Conservation (phyloP, 805 yeast genomes). For the Saturnispora gosingensis region DNA sequence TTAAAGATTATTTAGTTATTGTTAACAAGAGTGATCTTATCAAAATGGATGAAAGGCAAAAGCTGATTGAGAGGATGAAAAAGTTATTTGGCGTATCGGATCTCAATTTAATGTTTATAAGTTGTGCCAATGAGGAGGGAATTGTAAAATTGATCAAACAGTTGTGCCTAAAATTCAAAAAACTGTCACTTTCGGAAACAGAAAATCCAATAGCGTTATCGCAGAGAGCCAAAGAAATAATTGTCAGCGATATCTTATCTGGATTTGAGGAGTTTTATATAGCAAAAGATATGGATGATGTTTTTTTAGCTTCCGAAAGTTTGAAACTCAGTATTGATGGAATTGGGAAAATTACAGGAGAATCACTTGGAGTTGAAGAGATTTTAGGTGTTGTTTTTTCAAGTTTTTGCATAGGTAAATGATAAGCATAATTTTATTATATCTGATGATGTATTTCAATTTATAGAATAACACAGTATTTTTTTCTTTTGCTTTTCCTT, state of each 20-base stretch:
- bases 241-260: constrained; percentile 63
- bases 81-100: constrained; percentile 21
- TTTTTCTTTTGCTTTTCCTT: too few relatives aligned
- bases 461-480: neutral
- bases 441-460: neutral
- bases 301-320: constrained; percentile 74
- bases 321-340: constrained; percentile 70
- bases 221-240: constrained; percentile 62
- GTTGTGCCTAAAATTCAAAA: constrained; percentile 39
- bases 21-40: constrained; percentile 56
- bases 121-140: constrained; percentile 53
- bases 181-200: constrained; percentile 38
- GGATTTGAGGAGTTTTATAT: constrained; percentile 60
- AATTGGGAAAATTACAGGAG: constrained; percentile 88
- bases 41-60: neutral
- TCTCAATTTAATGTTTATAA: constrained; percentile 33
- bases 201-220: constrained; percentile 68
- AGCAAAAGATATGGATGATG: constrained; percentile 48
- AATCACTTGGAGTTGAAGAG: constrained; percentile 81
- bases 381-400: constrained; percentile 85
- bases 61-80: constrained; percentile 16
- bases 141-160: constrained; percentile 35
- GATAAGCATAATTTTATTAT: neutral
- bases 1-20: constrained; percentile 30
- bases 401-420: constrained; percentile 90